Evolutionary conservation across 768 basidiomycete species (phyloP).

Genomic region (Mycena leptocephala): DNA sequence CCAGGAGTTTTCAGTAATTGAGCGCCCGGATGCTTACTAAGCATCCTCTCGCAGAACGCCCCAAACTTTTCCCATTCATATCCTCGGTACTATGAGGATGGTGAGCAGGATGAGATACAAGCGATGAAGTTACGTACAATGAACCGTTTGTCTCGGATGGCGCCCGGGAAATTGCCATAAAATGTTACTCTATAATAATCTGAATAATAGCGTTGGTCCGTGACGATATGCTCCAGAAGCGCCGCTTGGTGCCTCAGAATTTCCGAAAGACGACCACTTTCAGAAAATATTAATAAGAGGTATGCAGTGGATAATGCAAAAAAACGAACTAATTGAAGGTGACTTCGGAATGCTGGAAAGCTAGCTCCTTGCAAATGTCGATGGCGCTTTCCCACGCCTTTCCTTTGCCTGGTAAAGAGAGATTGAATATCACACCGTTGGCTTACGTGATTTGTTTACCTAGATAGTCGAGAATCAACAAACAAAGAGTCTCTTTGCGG

Average conservation of each 20-base stretch:
- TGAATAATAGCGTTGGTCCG: slow-evolving; percentile 87
- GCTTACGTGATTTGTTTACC: slow-evolving; percentile 62
- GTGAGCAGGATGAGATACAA: slow-evolving; percentile 13
- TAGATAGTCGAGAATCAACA: slow-evolving; percentile 94
- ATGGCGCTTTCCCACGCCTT: slow-evolving; percentile 98
- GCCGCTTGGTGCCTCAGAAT: slow-evolving; percentile 91
- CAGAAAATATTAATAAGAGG: slow-evolving; percentile 27
- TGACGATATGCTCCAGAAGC: slow-evolving; percentile 88
- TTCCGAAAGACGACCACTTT: slow-evolving; percentile 88
- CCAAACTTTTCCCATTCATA: slow-evolving; percentile 96
- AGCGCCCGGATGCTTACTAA: slow-evolving; percentile 91
- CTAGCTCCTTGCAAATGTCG: slow-evolving; percentile 93
- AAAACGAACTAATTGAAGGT: slow-evolving; percentile 90
- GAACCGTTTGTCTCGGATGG: slow-evolving; percentile 92
- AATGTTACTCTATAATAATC: slow-evolving; percentile 96
- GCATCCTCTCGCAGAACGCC: slow-evolving; percentile 92
- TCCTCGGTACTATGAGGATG: slow-evolving; percentile 82
- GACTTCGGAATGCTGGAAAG: slow-evolving; percentile 88
- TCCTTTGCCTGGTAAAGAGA: slow-evolving; percentile 78
- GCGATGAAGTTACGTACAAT: slow-evolving; percentile 68
- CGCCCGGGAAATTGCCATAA: slow-evolving; percentile 92
- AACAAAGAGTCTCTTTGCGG: slow-evolving; percentile 92
- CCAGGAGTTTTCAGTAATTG: slow-evolving; percentile 81
- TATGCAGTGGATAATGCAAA: not conserved
- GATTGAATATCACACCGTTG: not conserved